phyloP scores from a whole-genome alignment of 2,329 filamentous ascomycete species.

The Fusarium fracticaudum region DNA sequence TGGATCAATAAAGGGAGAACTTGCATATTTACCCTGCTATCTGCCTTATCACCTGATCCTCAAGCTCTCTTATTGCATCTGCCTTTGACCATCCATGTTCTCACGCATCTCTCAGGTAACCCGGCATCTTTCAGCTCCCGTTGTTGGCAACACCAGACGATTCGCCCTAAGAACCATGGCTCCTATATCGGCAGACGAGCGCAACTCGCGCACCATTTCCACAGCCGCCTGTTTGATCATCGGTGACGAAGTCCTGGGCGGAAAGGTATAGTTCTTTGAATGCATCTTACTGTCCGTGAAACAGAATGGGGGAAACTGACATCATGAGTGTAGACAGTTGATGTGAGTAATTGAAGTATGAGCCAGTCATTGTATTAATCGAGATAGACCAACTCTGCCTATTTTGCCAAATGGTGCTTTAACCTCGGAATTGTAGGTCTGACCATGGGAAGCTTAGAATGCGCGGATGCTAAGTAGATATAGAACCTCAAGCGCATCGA shows the following conservation, averaged over 20 bases:
- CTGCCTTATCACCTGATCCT: neutral
- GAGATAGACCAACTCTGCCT: constrained; percentile 69
- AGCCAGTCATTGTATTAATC: constrained; percentile 25
- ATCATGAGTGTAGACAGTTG: constrained; percentile 46
- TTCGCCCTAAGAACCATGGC: constrained; percentile 52
- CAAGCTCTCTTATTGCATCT: constrained; percentile 1
- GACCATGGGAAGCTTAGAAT: neutral
- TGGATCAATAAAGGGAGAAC: constrained; percentile 9
- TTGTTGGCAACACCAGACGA: constrained; percentile 48
- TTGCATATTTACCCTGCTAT: neutral
- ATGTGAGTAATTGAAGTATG: constrained; percentile 46
- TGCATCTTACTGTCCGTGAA: neutral
- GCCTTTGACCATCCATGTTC: constrained; percentile 68
- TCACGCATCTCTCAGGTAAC: constrained; percentile 77
- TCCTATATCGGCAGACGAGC: constrained; percentile 57
- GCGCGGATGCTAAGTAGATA: neutral
- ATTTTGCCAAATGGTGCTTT: constrained; percentile 73
- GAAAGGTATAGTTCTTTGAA: constrained; percentile 72
- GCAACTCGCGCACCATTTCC: constrained; percentile 75
- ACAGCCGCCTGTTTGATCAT: constrained; percentile 95
- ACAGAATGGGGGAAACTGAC: constrained; percentile 1
- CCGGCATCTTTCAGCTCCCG: constrained; percentile 67
- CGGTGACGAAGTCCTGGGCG: constrained; percentile 94
- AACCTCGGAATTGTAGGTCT: constrained; percentile 64
- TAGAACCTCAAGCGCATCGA: constrained; percentile 84